Evolutionary conservation across 1,139 yeast genomes (phyloP), one percentile per base, ranked within the genome.

Genomic region (Yamadazyma dushanensis): DNA sequence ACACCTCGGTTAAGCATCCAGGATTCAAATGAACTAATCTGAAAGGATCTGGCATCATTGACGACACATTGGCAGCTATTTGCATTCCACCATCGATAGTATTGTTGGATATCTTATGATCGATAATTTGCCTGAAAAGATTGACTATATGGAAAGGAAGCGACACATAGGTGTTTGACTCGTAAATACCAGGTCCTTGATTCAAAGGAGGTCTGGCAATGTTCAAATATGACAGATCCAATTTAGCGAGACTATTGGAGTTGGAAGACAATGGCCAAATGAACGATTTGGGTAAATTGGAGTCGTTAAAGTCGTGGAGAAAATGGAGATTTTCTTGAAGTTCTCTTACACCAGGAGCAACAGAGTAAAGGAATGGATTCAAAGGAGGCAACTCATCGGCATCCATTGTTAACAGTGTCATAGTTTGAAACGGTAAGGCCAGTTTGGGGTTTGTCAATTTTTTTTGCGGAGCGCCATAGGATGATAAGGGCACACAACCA

Each of bases 21-120:
- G 83, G 82, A 29, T 72, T 76, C 38, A 76, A 54, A 46, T 70
- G 77, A 15, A 76, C 78, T 32, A 64, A 59, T 39, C 66, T 65
- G 49, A 70, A 77, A 1, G 78, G 76, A 48, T 78, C 84, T 8
- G 77, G 73, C 29, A 57, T 46, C 40, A 78, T 56, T 0, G 83
- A 78, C 42, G 76, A 76, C 19, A 77, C 64, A 34, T 68, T 67
- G 29, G 82, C 79, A 0, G 81, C 83, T 21, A 78, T 66, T 30
- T 78, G 80, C 46, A 75, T 48, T 15, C 70, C 66, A 9, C 76
- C 78, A 29, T 73, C 78, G 31, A 61, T 55, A 22, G 62, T 59
- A 36, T 64, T 68, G 36, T 58, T 47, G 37, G 54, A 40, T 45
- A 47, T 42, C 42, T 46, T 47, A 11, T 32, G 17, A 14, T 43